Base-by-base conservation (phyloP, 108 stramenopile species). In the Epithemia pelagica region DNA sequence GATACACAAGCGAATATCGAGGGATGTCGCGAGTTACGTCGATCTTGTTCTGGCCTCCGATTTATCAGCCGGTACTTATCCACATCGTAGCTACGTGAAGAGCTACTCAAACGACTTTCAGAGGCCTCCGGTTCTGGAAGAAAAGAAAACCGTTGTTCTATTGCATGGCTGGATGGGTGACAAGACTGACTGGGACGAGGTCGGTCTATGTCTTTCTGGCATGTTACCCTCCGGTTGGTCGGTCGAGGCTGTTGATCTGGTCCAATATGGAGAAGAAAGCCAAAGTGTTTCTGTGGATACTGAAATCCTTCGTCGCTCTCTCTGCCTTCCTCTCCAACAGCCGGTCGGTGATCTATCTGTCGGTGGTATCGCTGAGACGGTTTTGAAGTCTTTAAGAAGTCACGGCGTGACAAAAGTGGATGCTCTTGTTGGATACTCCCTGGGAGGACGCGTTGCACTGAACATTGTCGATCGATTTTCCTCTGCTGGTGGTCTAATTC, bases 81-180 rank as follows among this genome's bases (percentile, higher is more conserved):
- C 8, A 26, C 25, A 58, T 26, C 22, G 56, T 8, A 23, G 7
- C 21, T 58, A 7, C 21, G 7, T 58, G 7, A 58, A 58, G 21
- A 23, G 7, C 8, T 58, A 58, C 56, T 58, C 56, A 7, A 58
- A 58, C 21, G 26, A 27, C 21, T 23, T 26, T 26, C 22, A 27
- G 8, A 58, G 26, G 21, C 25, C 56, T 21, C 56, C 56, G 56
- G 37, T 46, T 5, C 15, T 15, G 10, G 58, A 65, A 58, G 32
- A 46, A 28, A 22, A 30, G 22, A 87, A 86, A 71, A 88, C 82
- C 30, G 54, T 94, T 0, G 72, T 94, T 3, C 70, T 94, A 3
- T 56, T 94, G 30, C 92, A 94, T 72, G 92, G 92, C 37, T 94
- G 87, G 87, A 86, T 94, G 89, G 92, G 92, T 2, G 86, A 87